Evolutionary conservation across 495 filamentous ascomycete genomes (phyloP).

Genomic region (Tuber melanosporum): DNA sequence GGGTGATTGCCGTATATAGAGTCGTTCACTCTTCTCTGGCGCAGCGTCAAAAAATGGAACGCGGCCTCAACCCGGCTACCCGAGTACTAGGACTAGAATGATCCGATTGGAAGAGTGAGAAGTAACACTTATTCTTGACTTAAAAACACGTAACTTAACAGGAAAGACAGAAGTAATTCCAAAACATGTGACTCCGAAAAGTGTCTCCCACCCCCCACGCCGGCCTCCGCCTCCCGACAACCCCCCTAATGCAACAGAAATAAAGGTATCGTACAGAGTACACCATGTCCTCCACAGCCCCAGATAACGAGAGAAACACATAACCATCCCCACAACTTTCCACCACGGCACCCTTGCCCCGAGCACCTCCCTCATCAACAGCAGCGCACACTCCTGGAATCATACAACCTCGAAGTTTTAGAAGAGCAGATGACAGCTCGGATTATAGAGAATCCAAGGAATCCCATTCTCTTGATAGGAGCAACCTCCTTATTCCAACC

Average conservation of each 20-base stretch:
- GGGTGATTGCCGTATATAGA: constrained; percentile 49
- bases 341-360: not conserved
- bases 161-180: not conserved
- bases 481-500: not conserved
- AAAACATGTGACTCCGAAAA: not conserved
- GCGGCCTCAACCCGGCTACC: too few relatives aligned
- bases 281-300: not conserved
- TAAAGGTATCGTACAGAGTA: not conserved
- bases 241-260: not conserved
- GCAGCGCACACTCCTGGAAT: not conserved
- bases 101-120: not conserved
- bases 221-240: not conserved
- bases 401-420: not conserved
- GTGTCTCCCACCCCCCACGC: not conserved
- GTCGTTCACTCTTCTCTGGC: too few relatives aligned
- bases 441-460: not conserved
- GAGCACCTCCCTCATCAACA: not conserved
- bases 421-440: too few relatives aligned
- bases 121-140: not conserved
- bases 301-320: not conserved
- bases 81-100: too few relatives aligned
- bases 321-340: not conserved
- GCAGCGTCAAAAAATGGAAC: too few relatives aligned
- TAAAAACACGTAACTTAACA: not conserved
- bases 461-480: not conserved